Evolutionary conservation across 2,329 filamentous ascomycete genomes (phyloP).

Genomic region (Clarireedia paspali): DNA sequence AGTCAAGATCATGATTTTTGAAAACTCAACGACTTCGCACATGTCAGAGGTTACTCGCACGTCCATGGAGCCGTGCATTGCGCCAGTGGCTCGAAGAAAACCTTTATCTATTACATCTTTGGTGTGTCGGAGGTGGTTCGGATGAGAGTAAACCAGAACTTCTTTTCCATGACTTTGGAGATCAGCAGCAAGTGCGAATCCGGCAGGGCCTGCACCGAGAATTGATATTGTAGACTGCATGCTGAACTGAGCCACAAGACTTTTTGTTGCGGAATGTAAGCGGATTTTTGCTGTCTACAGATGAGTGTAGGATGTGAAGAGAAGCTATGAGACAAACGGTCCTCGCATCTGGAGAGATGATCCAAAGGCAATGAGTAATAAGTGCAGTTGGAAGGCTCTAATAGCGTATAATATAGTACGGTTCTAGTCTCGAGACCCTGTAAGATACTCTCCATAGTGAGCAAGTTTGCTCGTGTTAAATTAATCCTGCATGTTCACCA

Average conservation of each 20-base stretch:
- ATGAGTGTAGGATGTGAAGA: background rate
- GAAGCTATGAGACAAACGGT: too few species aligned
- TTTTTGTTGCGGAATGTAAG: background rate
- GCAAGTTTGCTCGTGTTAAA: too few species aligned
- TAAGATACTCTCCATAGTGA: too few species aligned
- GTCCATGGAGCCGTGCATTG: background rate
- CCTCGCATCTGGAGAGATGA: too few species aligned
- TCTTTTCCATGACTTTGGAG: slow-evolving; percentile 7
- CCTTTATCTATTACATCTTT: slow-evolving; percentile 1
- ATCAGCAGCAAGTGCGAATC: slow-evolving; percentile 12
- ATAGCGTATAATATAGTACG: too few species aligned
- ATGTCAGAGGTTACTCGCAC: slow-evolving; percentile 7
- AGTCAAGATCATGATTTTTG: slow-evolving; percentile 10
- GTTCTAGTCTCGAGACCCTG: too few species aligned
- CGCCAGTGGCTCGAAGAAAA: background rate
- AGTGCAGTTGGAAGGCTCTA: too few species aligned
- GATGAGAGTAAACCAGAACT: slow-evolving; percentile 12
- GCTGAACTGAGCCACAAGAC: background rate
- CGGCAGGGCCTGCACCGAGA: slow-evolving; percentile 10
- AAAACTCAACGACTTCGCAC: slow-evolving; percentile 6
- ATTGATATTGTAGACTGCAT: slow-evolving; percentile 12
- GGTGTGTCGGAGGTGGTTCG: slow-evolving; percentile 7
- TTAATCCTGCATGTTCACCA: too few species aligned
- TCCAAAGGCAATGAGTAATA: too few species aligned
- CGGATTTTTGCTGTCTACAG: background rate